Percentiles rank a stretch among this genome's conserved stretches.
phyloP scores from a whole-genome alignment of 1,284 basidiomycete genomes.

The Microbotryum lychnidis-dioicae region DNA sequence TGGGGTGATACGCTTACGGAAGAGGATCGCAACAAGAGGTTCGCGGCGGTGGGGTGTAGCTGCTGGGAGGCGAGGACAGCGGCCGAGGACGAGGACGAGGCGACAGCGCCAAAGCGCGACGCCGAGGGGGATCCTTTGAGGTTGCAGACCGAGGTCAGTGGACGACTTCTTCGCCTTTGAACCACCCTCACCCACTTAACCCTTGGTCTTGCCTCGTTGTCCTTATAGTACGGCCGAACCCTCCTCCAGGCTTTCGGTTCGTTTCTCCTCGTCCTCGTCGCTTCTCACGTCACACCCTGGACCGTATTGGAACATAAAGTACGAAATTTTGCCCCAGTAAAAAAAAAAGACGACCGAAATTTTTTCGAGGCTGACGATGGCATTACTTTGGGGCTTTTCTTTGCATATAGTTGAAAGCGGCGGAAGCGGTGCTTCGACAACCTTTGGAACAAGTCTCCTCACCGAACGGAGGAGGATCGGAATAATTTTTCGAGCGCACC shows the following conservation, averaged over 20 bases:
- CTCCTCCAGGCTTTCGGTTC: not conserved
- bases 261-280: conserved; percentile 28
- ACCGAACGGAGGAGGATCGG: too few species aligned
- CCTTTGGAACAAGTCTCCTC: too few species aligned
- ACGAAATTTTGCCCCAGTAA: too few species aligned
- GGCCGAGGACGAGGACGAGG: not conserved
- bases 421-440: too few species aligned
- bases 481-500: too few species aligned
- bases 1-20: not conserved
- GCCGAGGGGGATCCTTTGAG: conserved; percentile 5
- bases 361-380: too few species aligned
- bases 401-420: too few species aligned
- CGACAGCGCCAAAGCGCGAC: not conserved
- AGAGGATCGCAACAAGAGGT: conserved; percentile 12
- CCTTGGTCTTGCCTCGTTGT: not conserved
- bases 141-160: conserved; percentile 24
- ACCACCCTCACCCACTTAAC: too few species aligned
- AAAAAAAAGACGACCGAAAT: too few species aligned
- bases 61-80: conserved; percentile 7
- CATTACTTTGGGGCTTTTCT: too few species aligned
- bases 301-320: conserved; percentile 30
- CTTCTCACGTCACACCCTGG: conserved; percentile 20
- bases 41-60: conserved; percentile 18
- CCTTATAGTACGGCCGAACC: conserved; percentile 12
- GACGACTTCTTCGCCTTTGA: too few species aligned